These are phyloP conservation scores for Umbelopsis sp. DNA, from an alignment of 192 early-diverging fungal genomes.

Conservation along the genomic window DNA sequence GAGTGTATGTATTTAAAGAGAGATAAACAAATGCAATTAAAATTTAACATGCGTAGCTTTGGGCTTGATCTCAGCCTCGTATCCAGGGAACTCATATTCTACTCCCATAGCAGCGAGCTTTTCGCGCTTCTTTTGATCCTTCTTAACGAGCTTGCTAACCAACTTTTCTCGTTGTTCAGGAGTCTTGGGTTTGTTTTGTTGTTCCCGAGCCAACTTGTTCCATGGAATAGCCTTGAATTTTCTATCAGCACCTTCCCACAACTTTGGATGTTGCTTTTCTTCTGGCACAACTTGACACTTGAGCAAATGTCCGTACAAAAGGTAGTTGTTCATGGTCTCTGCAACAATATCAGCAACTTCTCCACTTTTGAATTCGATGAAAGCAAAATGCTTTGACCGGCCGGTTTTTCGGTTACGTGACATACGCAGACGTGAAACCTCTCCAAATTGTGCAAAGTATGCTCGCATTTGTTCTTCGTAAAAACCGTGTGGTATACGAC, in stretches of 20 bases:
- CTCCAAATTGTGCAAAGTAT: conserved; percentile 96
- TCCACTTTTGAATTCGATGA: conserved; percentile 83
- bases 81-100: conserved; percentile 90
- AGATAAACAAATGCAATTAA: background rate
- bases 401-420: conserved; percentile 94
- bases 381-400: conserved; percentile 89
- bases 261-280: conserved; percentile 73
- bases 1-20: background rate
- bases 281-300: conserved; percentile 74
- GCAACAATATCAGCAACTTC: conserved; percentile 91
- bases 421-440: conserved; percentile 73
- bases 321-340: conserved; percentile 96
- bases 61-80: conserved; percentile 36
- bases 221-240: conserved; percentile 67
- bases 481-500: conserved; percentile 94
- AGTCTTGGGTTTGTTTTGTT: conserved; percentile 68
- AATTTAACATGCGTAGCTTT: conserved; percentile 18
- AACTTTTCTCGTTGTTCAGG: conserved; percentile 41
- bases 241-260: conserved; percentile 75
- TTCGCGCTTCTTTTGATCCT: conserved; percentile 64
- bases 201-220: conserved; percentile 57
- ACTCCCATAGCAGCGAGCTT: conserved; percentile 73
- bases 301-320: conserved; percentile 78
- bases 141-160: conserved; percentile 52
- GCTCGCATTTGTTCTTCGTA: conserved; percentile 89